phyloP scores from a whole-genome alignment of 2,329 filamentous ascomycete species.

The Penicillium thymicola region DNA sequence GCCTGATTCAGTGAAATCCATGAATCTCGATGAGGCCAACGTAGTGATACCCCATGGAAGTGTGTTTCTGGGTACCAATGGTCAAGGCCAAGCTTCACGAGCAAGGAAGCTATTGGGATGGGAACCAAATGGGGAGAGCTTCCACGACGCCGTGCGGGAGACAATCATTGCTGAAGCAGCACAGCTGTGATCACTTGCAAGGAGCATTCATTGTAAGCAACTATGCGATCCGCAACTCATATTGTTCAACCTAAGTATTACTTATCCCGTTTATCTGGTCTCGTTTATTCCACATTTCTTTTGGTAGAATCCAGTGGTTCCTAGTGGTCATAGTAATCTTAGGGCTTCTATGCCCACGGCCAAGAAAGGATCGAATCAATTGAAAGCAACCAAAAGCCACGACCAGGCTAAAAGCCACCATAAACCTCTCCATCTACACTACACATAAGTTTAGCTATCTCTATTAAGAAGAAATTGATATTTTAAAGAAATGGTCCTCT shows the following conservation, averaged over 20 bases:
- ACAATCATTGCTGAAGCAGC: constrained; percentile 2
- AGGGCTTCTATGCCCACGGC: neutral
- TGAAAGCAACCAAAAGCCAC: no score
- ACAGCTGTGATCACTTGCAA: neutral
- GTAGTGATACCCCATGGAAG: no score
- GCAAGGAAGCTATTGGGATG: no score
- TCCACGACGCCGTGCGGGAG: no score
- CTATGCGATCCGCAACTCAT: neutral
- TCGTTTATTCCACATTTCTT: neutral
- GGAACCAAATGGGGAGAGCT: no score
- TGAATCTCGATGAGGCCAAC: no score
- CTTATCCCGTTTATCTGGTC: neutral
- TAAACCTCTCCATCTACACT: neutral
- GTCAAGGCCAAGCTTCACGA: no score
- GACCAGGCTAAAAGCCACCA: no score
- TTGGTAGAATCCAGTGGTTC: neutral
- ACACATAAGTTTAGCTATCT: neutral
- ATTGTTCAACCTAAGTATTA: neutral
- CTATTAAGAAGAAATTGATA: neutral
- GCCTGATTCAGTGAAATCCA: no score
- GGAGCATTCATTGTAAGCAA: neutral
- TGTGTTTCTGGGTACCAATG: no score
- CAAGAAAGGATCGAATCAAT: neutral
- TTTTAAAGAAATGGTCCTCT: neutral
- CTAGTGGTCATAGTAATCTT: neutral